Evolutionary conservation across 2,329 filamentous ascomycete genomes (phyloP), one percentile per base, ranked within the genome.

Genomic region (Paraphaeosphaeria sporulosa): DNA sequence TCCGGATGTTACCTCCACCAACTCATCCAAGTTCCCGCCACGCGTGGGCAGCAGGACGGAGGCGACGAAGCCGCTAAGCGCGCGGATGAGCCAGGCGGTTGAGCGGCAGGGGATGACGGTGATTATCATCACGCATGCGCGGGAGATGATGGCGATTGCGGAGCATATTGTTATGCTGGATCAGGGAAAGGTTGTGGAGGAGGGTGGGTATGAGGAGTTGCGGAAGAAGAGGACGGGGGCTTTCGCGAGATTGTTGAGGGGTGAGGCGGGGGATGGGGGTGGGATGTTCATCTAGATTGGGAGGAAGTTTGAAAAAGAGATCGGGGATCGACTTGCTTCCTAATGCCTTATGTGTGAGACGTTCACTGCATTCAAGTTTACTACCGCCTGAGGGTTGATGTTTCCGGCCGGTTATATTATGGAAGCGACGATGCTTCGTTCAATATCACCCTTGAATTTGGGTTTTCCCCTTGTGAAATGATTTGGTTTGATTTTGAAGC

Each of bases 121-220:
- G 0, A 82, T 97, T 17, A 84, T 96, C 25, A 89, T 96, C 42
- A 97, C 93, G 51, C 94, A 97, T 78, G 87, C 85, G 58, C 83
- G 82, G 62, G 90, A 94, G 71, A 96, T 97, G 92, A 97, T 98
- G 91, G 84, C 85, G 59, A 86, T 92, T 60, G 91, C 90, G 0
- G 89, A 93, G 72, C 83, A 86, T 47, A 81, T 97, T 8, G 82
- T 94, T 0, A 87, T 97, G 63, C 67, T 89, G 60, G 83, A 96
- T 30, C 85, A 91, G n/a, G 85, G 88, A 0, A 84, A 86, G 2
- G 81, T 86, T 1, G 86, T 92, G 7, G 90, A 94, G 72, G 78
- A 84, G 57, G 94, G 94, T 0, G 70, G 76, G 0, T 97, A 89
- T 76, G 78, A 84, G 1, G 86, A 87, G 59, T 75, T 97, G 67